Evolutionary conservation across 176 grass and related monocot species (phyloP).

Genomic region (Zea mays): Zm-B73-REFERENCE-NAM-5.0 NC_050100.1:67187501-67188000

Average conservation of each 20-base stretch:
- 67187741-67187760: constrained; percentile 88
- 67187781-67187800: constrained; percentile 46
- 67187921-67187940: constrained; percentile 20
- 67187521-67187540: neutral
- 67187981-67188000: constrained; percentile 81
- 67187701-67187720: constrained; percentile 94
- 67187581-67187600: constrained; percentile 96
- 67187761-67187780: constrained; percentile 86
- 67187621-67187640: constrained; percentile 92
- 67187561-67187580: constrained; percentile 65
- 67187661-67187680: constrained; percentile 73
- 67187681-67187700: constrained; percentile 87
- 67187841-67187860: constrained; percentile 70
- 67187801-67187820: constrained; percentile 72
- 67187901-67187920: constrained; percentile 61
- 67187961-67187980: constrained; percentile 86
- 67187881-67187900: constrained; percentile 83
- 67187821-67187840: constrained; percentile 84
- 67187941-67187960: constrained; percentile 80
- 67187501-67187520: neutral
- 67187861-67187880: constrained; percentile 72
- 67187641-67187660: constrained; percentile 81
- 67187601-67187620: constrained; percentile 81
- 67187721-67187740: constrained; percentile 99
- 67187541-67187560: neutral